Conservation (phyloP, 208 protist genomes). For the Trypanosoma scelopori region DNA sequence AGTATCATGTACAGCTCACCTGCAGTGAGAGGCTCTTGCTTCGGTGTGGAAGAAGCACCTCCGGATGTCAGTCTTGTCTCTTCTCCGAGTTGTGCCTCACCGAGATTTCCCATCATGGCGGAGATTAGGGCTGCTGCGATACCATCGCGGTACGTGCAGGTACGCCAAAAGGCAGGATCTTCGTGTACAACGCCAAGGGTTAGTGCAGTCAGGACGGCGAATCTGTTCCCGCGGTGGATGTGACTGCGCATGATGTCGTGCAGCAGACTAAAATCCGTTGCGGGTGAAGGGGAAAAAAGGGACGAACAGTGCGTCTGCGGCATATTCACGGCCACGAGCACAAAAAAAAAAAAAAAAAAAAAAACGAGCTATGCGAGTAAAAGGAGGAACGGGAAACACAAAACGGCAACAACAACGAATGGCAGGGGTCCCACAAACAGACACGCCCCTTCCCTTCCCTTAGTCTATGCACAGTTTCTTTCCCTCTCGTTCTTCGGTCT, state of each 20-base stretch:
- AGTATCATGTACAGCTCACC: constrained; percentile 22
- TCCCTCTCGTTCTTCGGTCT: too few species aligned
- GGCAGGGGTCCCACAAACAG: too few species aligned
- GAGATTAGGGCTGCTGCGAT: constrained; percentile 49
- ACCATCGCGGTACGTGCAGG: constrained; percentile 67
- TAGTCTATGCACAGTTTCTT: neutral
- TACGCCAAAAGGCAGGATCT: constrained; percentile 63
- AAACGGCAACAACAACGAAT: too few species aligned
- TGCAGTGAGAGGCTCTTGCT: constrained; percentile 6
- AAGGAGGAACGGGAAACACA: neutral
- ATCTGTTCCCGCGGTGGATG: constrained; percentile 41
- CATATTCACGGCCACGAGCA: neutral
- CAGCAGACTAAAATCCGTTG: constrained; percentile 43
- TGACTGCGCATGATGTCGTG: constrained; percentile 64
- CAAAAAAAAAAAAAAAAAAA: too few species aligned
- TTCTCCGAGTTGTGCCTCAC: neutral
- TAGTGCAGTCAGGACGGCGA: constrained; percentile 45
- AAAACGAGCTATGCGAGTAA: too few species aligned
- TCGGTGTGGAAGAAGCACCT: constrained; percentile 6
- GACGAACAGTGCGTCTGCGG: neutral
- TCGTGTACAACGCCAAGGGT: constrained; percentile 36
- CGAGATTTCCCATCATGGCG: constrained; percentile 21
- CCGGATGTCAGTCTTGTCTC: neutral
- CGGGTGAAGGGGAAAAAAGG: constrained; percentile 1
- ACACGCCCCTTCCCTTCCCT: neutral